Evolutionary conservation across 805 yeast species (phyloP).

Genomic region (Starmerella geochares): DNA sequence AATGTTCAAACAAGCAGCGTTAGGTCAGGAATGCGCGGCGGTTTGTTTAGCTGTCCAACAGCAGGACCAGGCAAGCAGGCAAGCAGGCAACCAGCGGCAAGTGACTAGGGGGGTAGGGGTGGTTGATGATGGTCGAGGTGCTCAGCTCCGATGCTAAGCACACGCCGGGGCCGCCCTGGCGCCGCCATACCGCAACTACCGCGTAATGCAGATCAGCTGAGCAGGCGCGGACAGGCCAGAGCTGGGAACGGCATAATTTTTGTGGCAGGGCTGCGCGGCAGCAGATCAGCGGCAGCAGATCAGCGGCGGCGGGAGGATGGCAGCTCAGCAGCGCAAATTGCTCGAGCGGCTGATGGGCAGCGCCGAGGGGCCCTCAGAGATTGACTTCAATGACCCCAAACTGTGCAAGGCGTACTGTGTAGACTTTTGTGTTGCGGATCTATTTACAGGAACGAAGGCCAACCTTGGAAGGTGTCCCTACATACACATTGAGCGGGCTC

Average conservation of each 20-base stretch:
- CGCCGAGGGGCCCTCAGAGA: neutral
- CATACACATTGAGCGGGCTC: constrained; percentile 5
- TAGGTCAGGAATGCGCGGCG: no score
- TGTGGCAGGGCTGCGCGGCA: neutral
- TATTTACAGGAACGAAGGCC: constrained; percentile 5
- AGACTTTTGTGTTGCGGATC: neutral
- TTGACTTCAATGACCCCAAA: neutral
- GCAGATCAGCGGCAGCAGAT: no score
- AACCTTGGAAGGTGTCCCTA: neutral
- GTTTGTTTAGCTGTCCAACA: neutral
- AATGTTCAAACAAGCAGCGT: no score
- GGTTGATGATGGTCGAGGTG: neutral
- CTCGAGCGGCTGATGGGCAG: constrained; percentile 8
- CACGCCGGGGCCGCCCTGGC: neutral
- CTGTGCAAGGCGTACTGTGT: constrained; percentile 4
- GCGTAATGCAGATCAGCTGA: neutral
- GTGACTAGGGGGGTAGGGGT: no score
- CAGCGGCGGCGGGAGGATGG: neutral
- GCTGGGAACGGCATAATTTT: neutral
- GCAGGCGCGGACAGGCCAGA: no score
- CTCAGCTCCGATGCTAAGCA: neutral
- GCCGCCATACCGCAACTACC: neutral
- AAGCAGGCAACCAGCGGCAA: neutral
- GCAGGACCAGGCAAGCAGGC: no score
- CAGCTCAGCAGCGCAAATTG: constrained; percentile 6